Conservation (phyloP, 805 yeast species). For the Candida ortonii region DNA sequence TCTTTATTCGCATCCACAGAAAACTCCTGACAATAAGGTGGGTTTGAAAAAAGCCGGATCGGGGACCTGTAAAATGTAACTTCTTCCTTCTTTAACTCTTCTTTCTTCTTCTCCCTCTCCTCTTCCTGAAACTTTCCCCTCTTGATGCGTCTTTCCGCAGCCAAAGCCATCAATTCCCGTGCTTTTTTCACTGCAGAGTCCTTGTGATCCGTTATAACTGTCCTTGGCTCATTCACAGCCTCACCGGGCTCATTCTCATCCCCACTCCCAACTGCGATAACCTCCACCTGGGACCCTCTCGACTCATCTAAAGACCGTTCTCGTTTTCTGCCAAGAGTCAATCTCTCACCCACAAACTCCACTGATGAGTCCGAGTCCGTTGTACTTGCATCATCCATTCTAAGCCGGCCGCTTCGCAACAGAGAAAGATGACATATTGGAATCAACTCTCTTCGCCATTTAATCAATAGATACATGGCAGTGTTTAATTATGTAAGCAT, state of each 20-base stretch:
- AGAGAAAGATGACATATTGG: too few species aligned
- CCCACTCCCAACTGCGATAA: constrained; percentile 14
- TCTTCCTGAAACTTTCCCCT: neutral
- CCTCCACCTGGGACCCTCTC: constrained; percentile 1
- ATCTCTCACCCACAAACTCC: constrained; percentile 9
- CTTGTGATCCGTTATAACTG: too few species aligned
- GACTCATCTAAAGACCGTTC: too few species aligned
- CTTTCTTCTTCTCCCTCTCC: neutral
- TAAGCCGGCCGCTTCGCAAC: too few species aligned
- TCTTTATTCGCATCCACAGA: constrained; percentile 25
- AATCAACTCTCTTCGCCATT: neutral
- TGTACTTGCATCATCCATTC: too few species aligned
- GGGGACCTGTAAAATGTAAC: constrained; percentile 20
- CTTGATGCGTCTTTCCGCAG: constrained; percentile 23
- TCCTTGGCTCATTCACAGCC: too few species aligned
- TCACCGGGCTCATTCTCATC: constrained; percentile 4
- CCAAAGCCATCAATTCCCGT: constrained; percentile 23
- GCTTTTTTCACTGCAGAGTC: constrained; percentile 5
- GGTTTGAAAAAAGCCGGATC: constrained; percentile 25
- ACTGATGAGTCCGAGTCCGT: constrained; percentile 12
- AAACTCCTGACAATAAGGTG: constrained; percentile 21
- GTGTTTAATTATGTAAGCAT: neutral
- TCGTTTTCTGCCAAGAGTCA: too few species aligned
- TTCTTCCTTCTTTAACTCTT: neutral
- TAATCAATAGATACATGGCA: neutral